Percentiles rank a stretch among this genome's conserved stretches.
Evolutionary conservation across 257 asterid species (phyloP).

Genomic region (Rhazya stricta): DNA sequence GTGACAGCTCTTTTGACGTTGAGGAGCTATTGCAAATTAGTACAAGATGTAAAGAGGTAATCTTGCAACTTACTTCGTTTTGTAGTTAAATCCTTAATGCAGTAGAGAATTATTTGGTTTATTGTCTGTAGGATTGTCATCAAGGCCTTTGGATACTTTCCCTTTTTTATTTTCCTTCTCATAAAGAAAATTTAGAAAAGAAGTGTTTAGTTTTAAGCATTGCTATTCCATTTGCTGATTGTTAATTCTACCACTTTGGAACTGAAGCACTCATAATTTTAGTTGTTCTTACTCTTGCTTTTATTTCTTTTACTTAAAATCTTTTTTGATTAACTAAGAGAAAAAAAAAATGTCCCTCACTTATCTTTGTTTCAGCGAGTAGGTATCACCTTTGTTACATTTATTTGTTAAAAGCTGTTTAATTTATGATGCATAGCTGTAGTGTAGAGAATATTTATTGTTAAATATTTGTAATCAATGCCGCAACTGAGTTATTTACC

Average conservation of each 20-base stretch:
- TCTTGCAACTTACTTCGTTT: background rate
- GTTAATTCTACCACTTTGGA: background rate
- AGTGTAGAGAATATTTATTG: background rate
- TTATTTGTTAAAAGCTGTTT: background rate
- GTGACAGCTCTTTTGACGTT: constrained; percentile 38
- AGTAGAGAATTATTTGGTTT: background rate
- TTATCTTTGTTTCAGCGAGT: background rate
- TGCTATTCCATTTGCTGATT: background rate
- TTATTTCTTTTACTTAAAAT: background rate
- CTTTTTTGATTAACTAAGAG: background rate
- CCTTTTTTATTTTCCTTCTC: background rate
- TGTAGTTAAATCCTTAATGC: background rate
- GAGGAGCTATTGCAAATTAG: constrained; percentile 55
- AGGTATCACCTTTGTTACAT: background rate
- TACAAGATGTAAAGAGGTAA: constrained; percentile 74
- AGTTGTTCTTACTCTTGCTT: background rate
- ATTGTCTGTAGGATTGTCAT: background rate
- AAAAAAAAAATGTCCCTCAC: background rate
- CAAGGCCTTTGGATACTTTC: background rate
- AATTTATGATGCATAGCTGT: background rate
- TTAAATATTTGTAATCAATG: background rate
- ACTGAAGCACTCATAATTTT: background rate
- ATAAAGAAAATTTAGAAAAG: background rate
- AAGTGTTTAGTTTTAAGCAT: background rate
- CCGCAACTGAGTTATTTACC: background rate